phyloP scores from a whole-genome alignment of 2,329 filamentous ascomycete species.

The Acephala macrosclerotiorum region DNA sequence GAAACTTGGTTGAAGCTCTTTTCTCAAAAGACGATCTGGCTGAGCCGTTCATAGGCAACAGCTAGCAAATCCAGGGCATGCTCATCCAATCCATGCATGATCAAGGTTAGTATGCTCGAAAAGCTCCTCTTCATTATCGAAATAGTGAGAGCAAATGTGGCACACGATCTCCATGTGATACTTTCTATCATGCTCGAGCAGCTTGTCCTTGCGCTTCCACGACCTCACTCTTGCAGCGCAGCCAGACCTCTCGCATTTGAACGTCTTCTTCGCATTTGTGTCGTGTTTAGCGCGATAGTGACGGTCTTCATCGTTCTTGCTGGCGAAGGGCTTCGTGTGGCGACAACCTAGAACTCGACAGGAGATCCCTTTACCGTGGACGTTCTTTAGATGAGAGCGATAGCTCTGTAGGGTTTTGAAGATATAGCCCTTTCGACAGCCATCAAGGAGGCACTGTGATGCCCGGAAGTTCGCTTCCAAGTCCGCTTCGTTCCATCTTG shows the following conservation, averaged over 20 bases:
- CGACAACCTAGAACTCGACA: conserved; percentile 5
- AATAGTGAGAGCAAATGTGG: conserved; percentile 13
- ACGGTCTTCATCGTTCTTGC: conserved; percentile 4
- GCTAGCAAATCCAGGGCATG: neutral
- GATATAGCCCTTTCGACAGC: conserved; percentile 9
- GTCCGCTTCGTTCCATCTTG: neutral
- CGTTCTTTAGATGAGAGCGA: conserved; percentile 16
- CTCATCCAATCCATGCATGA: neutral
- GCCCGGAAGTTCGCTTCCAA: conserved; percentile 9
- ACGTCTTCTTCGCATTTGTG: conserved; percentile 5
- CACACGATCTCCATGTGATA: conserved; percentile 7
- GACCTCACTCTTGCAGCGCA: conserved; percentile 12
- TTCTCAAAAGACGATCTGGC: neutral
- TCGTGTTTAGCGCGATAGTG: conserved; percentile 9
- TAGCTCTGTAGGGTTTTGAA: conserved; percentile 2
- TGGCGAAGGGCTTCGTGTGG: conserved; percentile 12
- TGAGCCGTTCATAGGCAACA: neutral
- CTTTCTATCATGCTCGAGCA: conserved; percentile 11
- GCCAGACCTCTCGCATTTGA: conserved; percentile 2
- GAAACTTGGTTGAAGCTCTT: neutral
- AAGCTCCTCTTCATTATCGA: conserved; percentile 6
- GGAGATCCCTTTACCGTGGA: conserved; percentile 7
- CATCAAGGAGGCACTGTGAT: neutral
- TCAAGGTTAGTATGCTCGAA: conserved; percentile 10
- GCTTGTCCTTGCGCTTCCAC: conserved; percentile 19